Evolutionary conservation across 1,139 yeast species (phyloP).

Genomic region (Diutina ranongensis): DNA sequence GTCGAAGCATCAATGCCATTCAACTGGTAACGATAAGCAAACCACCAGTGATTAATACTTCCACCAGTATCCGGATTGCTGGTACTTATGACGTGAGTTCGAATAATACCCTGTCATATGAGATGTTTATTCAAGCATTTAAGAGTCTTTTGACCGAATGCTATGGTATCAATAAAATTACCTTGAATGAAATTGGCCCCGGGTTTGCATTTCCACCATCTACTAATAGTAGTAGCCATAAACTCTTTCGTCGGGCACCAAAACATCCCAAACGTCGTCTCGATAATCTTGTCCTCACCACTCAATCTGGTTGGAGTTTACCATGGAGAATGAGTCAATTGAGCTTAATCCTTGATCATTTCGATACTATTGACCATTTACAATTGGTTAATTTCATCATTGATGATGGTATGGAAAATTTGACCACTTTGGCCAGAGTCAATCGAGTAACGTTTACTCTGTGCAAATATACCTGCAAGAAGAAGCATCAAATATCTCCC

Average conservation of each 20-base stretch:
- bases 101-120: not conserved
- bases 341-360: not conserved
- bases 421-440: not conserved
- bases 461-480: not conserved
- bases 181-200: not conserved
- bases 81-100: not conserved
- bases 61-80: not conserved
- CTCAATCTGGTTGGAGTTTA: conserved; percentile 3
- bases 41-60: not conserved
- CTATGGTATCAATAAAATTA: not conserved
- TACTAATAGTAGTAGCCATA: not conserved
- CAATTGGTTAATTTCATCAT: conserved; percentile 1
- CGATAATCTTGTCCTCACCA: not conserved
- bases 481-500: not conserved
- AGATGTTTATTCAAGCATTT: not conserved
- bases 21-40: not conserved
- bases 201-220: not conserved
- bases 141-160: not conserved
- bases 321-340: not conserved
- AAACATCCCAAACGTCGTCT: not conserved
- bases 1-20: not conserved
- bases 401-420: not conserved
- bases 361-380: not conserved
- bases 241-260: not conserved
- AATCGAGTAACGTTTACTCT: not conserved